Evolutionary conservation across 305 asterid genomes (phyloP).

Genomic region (Fraxinus platypoda): DNA sequence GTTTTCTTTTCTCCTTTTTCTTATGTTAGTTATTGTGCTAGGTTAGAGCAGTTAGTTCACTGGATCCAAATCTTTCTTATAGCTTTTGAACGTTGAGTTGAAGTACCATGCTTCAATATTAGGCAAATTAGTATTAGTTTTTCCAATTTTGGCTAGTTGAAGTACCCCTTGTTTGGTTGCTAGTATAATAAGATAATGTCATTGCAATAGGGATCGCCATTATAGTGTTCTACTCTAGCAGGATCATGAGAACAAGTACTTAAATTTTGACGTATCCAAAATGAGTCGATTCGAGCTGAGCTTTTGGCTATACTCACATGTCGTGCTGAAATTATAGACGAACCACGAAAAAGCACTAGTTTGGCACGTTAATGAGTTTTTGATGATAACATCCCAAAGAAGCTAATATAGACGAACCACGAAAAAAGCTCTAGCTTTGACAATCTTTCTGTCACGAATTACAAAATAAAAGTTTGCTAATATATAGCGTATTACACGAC

Average conservation of each 20-base stretch:
- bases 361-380: not conserved
- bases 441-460: not conserved
- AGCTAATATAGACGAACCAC: not conserved
- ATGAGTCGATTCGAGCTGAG: not conserved
- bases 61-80: not conserved
- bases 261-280: not conserved
- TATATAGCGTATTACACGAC: not conserved
- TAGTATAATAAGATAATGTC: not conserved
- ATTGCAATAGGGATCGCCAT: not conserved
- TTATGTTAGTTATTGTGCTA: not conserved
- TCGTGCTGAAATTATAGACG: not conserved
- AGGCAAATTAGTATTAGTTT: not conserved
- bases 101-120: not conserved
- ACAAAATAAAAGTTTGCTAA: not conserved
- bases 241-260: not conserved
- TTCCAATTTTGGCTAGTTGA: not conserved
- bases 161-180: not conserved
- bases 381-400: not conserved
- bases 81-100: not conserved
- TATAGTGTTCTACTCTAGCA: not conserved
- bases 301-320: not conserved
- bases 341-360: not conserved
- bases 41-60: not conserved
- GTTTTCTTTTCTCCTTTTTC: not conserved
- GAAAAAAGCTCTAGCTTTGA: not conserved